phyloP scores from a whole-genome alignment of 1,284 basidiomycete species.

The Fomitopsis schrenkii region DNA sequence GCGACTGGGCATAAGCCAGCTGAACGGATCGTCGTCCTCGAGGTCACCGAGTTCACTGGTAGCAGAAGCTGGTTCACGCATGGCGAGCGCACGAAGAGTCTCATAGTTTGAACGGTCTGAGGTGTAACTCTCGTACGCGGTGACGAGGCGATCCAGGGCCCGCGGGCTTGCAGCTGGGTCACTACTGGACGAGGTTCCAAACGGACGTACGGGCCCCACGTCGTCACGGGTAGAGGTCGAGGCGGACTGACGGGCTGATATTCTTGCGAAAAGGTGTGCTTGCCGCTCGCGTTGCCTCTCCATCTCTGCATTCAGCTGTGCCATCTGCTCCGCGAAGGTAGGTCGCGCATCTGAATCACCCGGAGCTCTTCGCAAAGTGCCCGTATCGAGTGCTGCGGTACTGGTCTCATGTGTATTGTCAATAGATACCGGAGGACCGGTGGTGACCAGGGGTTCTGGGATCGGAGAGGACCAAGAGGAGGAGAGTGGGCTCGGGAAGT shows the following conservation, averaged over 20 bases:
- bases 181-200: neutral
- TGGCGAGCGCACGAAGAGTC: neutral
- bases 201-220: neutral
- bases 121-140: neutral
- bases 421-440: neutral
- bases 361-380: neutral
- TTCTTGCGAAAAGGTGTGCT: neutral
- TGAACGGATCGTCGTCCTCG: conserved; percentile 7
- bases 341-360: neutral
- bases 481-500: neutral
- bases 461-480: neutral
- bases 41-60: neutral
- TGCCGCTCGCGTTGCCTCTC: neutral
- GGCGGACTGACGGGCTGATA: neutral
- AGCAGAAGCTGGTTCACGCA: neutral
- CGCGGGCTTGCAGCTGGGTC: neutral
- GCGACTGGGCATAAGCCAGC: conserved; percentile 6
- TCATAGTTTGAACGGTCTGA: neutral
- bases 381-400: neutral
- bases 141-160: neutral
- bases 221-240: neutral
- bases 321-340: neutral
- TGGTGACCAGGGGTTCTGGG: neutral
- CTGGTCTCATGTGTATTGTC: neutral
- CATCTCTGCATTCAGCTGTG: neutral